Conservation (phyloP, 1,284 basidiomycete species). For the Pterula multifida region DNA sequence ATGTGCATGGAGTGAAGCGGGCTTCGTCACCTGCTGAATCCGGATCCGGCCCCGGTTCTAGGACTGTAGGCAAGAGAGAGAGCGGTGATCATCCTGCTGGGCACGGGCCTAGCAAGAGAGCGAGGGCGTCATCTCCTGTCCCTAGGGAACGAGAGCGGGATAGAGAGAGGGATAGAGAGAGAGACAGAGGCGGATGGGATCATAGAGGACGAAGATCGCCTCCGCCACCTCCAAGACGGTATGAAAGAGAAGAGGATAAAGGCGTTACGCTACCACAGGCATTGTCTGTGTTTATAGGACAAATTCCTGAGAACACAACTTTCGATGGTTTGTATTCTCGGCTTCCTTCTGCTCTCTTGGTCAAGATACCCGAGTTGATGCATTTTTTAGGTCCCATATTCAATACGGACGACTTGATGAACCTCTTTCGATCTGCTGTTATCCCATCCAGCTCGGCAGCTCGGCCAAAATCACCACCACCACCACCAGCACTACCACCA, state of each 20-base stretch:
- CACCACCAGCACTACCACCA: conserved; percentile 22
- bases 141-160: conserved; percentile 31
- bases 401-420: conserved; percentile 78
- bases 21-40: conserved; percentile 3
- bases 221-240: conserved; percentile 22
- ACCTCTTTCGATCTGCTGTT: conserved; percentile 62
- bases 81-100: conserved; percentile 4
- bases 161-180: conserved; percentile 26
- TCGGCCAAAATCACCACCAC: conserved; percentile 39
- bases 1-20: neutral
- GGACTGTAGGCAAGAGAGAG: conserved; percentile 22
- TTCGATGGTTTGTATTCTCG: conserved; percentile 69
- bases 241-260: conserved; percentile 43
- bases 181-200: conserved; percentile 31
- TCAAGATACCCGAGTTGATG: no score
- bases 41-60: conserved; percentile 13
- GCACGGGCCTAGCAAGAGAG: conserved; percentile 39
- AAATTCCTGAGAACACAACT: conserved; percentile 52
- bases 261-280: conserved; percentile 49
- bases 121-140: conserved; percentile 40
- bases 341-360: no score
- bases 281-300: conserved; percentile 71
- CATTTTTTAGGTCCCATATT: conserved; percentile 66
- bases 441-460: conserved; percentile 48
- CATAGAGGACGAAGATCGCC: conserved; percentile 27